Evolutionary conservation across 129 eudicot genomes (phyloP), one percentile per base, ranked within the genome.

Genomic region (Centaurea solstitialis): DNA sequence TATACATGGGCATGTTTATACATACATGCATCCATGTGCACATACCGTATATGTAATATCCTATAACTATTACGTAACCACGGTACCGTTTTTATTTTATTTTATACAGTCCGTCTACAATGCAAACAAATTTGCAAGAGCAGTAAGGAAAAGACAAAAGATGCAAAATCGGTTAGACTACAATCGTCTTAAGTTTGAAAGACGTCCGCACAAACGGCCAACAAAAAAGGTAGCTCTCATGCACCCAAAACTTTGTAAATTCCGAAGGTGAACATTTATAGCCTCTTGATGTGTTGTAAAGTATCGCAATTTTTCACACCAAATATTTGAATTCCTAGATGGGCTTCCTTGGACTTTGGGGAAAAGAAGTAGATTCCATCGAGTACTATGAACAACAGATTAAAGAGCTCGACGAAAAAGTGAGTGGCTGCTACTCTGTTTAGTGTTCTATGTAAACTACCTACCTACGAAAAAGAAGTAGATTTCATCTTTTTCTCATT

Each of bases 331-430:
- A 47, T 40, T 75, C 85, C 76, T 90, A 96, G 99, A 93, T 23
- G 39, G 98, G 99, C 73, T 93, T 87, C 76, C 96, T 89, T 82
- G 98, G 99, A 75, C 97, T 96, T 71, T 96, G 98, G 90, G 99
- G 99, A 20, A 74, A 91, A 80, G 81, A 74, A 57, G 92, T 93
- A 17, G 99, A 93, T 86, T 80, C 97, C 71, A 91, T 96, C 72
- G 93, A 96, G 76, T 93, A 69, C 90, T 93, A 96, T 73, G 82
- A 85, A 78, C 84, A 93, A 64, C 92, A 87, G 79, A 39, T 96
- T 20, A 86, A 90, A 79, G 86, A 87, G 72, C 72, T 96, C 7
- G 99, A 96, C 40, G 87, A 43, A 87, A 89, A 78, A 77, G 99
- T 93, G 74, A 83, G 91, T 88, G 59, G 37, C 22, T 45, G 21